Conservation (phyloP, 2,329 filamentous ascomycete species). For the Claviceps digitariae region DNA sequence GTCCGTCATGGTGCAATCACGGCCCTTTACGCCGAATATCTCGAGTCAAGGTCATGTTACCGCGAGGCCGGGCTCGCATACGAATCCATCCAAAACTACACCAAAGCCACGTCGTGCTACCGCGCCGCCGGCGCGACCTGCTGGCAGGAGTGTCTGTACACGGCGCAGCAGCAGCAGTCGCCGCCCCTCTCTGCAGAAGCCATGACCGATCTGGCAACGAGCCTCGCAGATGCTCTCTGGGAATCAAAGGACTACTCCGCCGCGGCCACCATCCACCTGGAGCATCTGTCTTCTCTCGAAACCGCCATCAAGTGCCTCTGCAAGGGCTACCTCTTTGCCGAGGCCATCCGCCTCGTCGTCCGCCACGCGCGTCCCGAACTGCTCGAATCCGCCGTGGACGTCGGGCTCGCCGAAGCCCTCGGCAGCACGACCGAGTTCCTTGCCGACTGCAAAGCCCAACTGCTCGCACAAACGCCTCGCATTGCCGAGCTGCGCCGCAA, state of each 20-base stretch:
- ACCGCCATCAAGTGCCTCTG: conserved; percentile 66
- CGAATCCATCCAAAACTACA: conserved; percentile 67
- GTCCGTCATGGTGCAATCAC: conserved; percentile 55
- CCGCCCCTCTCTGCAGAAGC: conserved; percentile 47
- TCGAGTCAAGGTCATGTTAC: conserved; percentile 62
- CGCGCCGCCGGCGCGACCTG: conserved; percentile 59
- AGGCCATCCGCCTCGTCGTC: conserved; percentile 68
- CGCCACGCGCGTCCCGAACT: conserved; percentile 47
- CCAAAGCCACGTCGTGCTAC: conserved; percentile 69
- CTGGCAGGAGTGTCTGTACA: conserved; percentile 85
- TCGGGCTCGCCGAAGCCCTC: conserved; percentile 66
- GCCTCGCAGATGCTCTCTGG: conserved; percentile 63
- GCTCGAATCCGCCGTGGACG: conserved; percentile 57
- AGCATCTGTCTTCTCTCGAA: conserved; percentile 64
- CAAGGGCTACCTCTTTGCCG: conserved; percentile 74
- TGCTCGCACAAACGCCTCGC: conserved; percentile 73
- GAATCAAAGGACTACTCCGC: conserved; percentile 75
- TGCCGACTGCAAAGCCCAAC: conserved; percentile 79
- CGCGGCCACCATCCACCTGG: conserved; percentile 66
- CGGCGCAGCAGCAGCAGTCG: conserved; percentile 54
- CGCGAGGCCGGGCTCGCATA: conserved; percentile 83
- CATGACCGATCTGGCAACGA: conserved; percentile 53
- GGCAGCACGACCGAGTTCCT: conserved; percentile 79
- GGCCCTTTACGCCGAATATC: conserved; percentile 62
- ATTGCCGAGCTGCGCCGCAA: conserved; percentile 69